These are phyloP conservation scores for Colletotrichum trifolii DNA, from an alignment of 2,329 filamentous ascomycete species.

Conservation along the genomic window DNA sequence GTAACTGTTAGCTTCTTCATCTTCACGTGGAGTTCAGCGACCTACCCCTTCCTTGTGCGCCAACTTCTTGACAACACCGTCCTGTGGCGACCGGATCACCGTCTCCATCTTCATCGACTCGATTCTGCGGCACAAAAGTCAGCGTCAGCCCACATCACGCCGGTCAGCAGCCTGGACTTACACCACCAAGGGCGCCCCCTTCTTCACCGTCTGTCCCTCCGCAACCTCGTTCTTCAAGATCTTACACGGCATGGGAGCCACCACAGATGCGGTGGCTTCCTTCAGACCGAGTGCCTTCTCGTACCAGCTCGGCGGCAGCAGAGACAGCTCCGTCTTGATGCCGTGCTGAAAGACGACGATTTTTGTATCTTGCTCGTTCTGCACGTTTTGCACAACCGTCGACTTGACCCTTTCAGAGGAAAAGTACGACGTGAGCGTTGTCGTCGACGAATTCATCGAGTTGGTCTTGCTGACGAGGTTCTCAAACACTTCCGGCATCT, in stretches of 20 bases:
- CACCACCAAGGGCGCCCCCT: constrained; percentile 89
- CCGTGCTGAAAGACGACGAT: constrained; percentile 83
- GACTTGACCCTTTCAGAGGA: constrained; percentile 82
- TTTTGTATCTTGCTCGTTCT: constrained; percentile 64
- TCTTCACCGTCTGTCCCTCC: constrained; percentile 84
- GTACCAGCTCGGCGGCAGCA: constrained; percentile 79
- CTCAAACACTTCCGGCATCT: constrained; percentile 53
- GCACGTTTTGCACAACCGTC: constrained; percentile 73
- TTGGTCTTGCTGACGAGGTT: constrained; percentile 57
- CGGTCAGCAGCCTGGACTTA: constrained; percentile 52
- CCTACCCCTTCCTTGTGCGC: constrained; percentile 81
- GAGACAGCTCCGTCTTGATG: constrained; percentile 66
- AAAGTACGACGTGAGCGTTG: constrained; percentile 77
- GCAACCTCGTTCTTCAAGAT: constrained; percentile 88
- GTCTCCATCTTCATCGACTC: constrained; percentile 95
- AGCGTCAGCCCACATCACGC: constrained; percentile 37
- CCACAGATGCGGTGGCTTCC: constrained; percentile 82
- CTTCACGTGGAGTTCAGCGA: constrained; percentile 18
- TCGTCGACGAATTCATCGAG: constrained; percentile 42
- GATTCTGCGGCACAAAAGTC: constrained; percentile 60
- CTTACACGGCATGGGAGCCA: constrained; percentile 98
- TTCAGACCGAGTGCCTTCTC: constrained; percentile 88
- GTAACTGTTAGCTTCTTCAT: constrained; percentile 32
- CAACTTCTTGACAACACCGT: constrained; percentile 76
- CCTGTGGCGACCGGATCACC: constrained; percentile 80